These are phyloP conservation scores for Musa balbisiana DNA, from an alignment of 202 grass and related monocot genomes.

Conservation along the genomic window DNA sequence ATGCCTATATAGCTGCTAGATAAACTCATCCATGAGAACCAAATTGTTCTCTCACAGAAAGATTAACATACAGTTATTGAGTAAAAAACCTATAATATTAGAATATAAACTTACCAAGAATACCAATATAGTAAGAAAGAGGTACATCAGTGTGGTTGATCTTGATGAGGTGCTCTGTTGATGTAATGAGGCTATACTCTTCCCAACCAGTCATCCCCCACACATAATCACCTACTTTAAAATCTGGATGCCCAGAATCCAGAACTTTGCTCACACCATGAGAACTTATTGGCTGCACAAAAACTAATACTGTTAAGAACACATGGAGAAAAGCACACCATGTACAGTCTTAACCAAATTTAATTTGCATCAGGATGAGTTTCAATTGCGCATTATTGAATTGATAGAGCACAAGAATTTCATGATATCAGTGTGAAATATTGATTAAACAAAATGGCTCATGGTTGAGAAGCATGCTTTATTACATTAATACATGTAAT, in stretches of 20 bases:
- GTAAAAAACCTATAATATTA: not conserved
- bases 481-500: too few relatives aligned
- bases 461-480: too few relatives aligned
- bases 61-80: not conserved
- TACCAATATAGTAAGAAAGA: slow-evolving; percentile 30
- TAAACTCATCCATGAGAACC: not conserved
- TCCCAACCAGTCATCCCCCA: slow-evolving; percentile 25
- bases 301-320: not conserved
- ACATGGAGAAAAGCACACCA: not conserved
- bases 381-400: too few relatives aligned
- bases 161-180: not conserved
- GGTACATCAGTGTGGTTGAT: slow-evolving; percentile 22
- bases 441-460: too few relatives aligned
- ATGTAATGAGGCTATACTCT: slow-evolving; percentile 24
- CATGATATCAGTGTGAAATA: too few relatives aligned
- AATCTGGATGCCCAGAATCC: slow-evolving; percentile 4
- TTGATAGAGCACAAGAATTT: too few relatives aligned
- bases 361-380: too few relatives aligned
- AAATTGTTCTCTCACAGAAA: not conserved
- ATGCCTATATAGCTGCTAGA: too few relatives aligned
- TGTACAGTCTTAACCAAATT: too few relatives aligned
- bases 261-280: slow-evolving; percentile 13
- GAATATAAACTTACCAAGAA: slow-evolving; percentile 18
- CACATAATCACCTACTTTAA: slow-evolving; percentile 6
- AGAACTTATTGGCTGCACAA: not conserved